Evolutionary conservation across 176 grass and related monocot species (phyloP).

Genomic region (Eragrostis nindensis): DNA sequence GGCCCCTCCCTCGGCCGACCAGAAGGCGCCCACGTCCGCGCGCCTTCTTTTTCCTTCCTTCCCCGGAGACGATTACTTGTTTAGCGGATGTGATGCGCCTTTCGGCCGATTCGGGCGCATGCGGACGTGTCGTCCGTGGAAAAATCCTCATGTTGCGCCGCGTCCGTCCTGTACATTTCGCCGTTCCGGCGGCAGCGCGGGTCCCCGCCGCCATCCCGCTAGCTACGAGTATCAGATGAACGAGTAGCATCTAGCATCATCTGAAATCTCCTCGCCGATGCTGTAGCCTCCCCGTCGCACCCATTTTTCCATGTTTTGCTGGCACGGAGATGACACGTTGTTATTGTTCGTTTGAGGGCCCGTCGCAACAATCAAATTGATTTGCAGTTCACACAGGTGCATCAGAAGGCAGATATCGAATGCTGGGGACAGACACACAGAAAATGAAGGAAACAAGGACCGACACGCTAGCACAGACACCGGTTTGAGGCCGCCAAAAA

Average conservation of each 20-base stretch:
- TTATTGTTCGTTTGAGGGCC: background rate
- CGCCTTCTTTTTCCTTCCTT: background rate
- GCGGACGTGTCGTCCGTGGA: background rate
- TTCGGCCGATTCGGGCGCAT: conserved; percentile 20
- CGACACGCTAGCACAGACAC: conserved; percentile 35
- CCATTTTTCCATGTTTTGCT: background rate
- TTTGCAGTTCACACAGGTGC: conserved; percentile 10
- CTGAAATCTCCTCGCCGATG: background rate
- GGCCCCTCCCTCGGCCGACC: background rate
- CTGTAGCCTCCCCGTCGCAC: background rate
- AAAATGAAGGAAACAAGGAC: background rate
- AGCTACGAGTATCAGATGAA: no score
- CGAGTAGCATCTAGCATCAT: no score
- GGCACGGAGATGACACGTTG: background rate
- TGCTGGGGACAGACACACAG: background rate
- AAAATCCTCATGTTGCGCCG: background rate
- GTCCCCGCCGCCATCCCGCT: no score
- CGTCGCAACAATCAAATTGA: background rate
- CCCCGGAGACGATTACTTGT: conserved; percentile 7
- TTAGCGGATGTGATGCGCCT: background rate
- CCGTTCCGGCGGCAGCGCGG: background rate
- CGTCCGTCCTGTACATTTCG: background rate
- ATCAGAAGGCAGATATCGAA: background rate
- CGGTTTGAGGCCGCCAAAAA: conserved; percentile 35
- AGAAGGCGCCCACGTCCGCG: conserved; percentile 10